Evolutionary conservation across 495 filamentous ascomycete species (phyloP).

Genomic region (Neurospora sp.): DNA sequence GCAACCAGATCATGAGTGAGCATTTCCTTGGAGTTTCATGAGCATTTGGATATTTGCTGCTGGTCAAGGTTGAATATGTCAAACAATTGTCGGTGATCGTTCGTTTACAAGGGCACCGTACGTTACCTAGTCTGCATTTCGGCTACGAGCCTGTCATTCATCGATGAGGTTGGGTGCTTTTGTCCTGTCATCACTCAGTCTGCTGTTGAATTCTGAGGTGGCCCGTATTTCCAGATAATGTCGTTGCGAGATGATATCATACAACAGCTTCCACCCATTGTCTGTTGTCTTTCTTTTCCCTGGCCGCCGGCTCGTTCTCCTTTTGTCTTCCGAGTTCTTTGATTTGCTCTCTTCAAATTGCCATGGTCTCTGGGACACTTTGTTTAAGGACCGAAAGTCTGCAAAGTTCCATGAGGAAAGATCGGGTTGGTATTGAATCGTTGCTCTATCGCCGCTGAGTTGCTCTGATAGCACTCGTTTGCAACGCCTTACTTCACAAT

Average conservation of each 20-base stretch:
- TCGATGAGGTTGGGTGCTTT: not conserved
- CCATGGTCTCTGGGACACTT: not conserved
- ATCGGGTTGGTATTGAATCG: not conserved
- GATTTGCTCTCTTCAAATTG: not conserved
- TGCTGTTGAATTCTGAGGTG: not conserved
- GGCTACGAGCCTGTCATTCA: not conserved
- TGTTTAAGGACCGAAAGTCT: not conserved
- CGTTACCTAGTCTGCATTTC: not conserved
- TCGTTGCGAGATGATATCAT: not conserved
- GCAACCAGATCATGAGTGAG: not conserved
- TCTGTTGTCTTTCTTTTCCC: not conserved
- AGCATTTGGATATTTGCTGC: not conserved
- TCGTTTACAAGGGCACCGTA: not conserved
- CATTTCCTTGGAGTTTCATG: not conserved
- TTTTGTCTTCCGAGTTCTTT: not conserved
- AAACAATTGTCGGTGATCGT: not conserved
- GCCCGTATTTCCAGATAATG: not conserved
- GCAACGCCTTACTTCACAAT: not conserved
- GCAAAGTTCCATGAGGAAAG: not conserved
- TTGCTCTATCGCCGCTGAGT: not conserved
- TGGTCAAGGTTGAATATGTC: not conserved
- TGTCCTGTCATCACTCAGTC: not conserved
- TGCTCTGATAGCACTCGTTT: not conserved
- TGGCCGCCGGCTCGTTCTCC: not conserved
- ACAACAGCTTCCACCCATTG: not conserved